Conservation (phyloP, 1,284 basidiomycete genomes). For the Ustilago bromivora region DNA sequence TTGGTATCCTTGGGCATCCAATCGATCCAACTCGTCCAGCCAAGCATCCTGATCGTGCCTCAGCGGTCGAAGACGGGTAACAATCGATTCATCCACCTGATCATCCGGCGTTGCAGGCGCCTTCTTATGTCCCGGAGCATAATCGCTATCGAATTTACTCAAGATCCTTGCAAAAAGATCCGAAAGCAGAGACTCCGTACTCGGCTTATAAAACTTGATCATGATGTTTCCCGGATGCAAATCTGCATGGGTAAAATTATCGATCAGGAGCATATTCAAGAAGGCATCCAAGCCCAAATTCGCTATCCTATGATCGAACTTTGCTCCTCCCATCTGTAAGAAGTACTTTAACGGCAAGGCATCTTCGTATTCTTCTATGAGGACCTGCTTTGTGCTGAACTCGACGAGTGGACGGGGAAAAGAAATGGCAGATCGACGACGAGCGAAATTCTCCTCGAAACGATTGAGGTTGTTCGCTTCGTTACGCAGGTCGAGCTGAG, state of each 20-base stretch:
- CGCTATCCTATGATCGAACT: conserved; percentile 89
- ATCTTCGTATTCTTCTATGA: conserved; percentile 94
- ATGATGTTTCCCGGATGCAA: conserved; percentile 93
- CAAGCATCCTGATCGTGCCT: conserved; percentile 76
- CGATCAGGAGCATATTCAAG: conserved; percentile 95
- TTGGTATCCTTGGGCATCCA: conserved; percentile 82
- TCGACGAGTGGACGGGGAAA: conserved; percentile 88
- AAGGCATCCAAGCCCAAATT: conserved; percentile 95
- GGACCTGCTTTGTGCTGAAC: conserved; percentile 82
- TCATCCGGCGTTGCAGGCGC: conserved; percentile 73
- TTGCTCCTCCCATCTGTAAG: conserved; percentile 82
- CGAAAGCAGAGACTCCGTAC: conserved; percentile 67
- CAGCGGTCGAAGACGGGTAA: conserved; percentile 77
- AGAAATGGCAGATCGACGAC: conserved; percentile 80
- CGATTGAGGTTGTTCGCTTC: conserved; percentile 88
- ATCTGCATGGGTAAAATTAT: conserved; percentile 96
- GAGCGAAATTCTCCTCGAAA: conserved; percentile 88
- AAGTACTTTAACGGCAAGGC: conserved; percentile 91
- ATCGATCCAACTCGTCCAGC: conserved; percentile 77
- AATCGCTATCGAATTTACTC: conserved; percentile 66
- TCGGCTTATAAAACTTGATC: conserved; percentile 91
- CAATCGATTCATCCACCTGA: conserved; percentile 73
- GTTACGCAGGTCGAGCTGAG: conserved; percentile 89
- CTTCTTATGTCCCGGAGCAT: conserved; percentile 54
- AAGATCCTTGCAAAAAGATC: conserved; percentile 60